Evolutionary conservation across 768 basidiomycete species (phyloP), one percentile per base, ranked within the genome.

Genomic region (Suillus brevipes): DNA sequence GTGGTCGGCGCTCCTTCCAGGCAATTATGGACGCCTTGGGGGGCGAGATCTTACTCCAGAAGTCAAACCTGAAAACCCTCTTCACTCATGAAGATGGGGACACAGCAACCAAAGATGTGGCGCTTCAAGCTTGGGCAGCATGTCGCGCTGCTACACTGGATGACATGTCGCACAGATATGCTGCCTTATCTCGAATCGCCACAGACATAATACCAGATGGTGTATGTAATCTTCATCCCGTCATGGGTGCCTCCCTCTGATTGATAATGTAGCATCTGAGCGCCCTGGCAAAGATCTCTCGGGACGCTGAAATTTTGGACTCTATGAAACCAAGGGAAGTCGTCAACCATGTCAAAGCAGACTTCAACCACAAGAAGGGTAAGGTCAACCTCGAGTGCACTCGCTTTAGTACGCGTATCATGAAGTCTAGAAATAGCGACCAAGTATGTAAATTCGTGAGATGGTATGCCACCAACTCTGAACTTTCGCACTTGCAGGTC

Each of bases 361-460:
- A 75, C 0, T 76, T 55, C 1, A 31, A 9, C 62, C 14, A 74
- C 31, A 31, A 31, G 31, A 74, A 49, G 69, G 80, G 71, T 6
- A 58, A 65, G 0, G 49, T 87, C 8, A 67, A 72, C 5, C 61
- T 86, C 1, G 60, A 42, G 1, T 84, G 77, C 20, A 72, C 61
- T 12, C 82, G 85, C 1, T 87, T 79, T 68, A 77, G 80, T 65
- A 84, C 78, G 5, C 81, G 82, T 28, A 69, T 86, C 36, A 79
- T 65, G 67, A 45, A 73, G 31, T 31, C 31, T 31, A 31, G 31
- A 6, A 16, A 16, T 16, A 13, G 14, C 14, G 14, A 14, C 16
- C 50, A 52, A 4, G 25, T 52, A 16, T 52, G 50, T 16, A 18
- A 16, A 52, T 28, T 50, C 6, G 18, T 12, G 25, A 52, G 50